Evolutionary conservation across 1,284 basidiomycete genomes (phyloP).

Genomic region (Ceraceosorus guamensis): DNA sequence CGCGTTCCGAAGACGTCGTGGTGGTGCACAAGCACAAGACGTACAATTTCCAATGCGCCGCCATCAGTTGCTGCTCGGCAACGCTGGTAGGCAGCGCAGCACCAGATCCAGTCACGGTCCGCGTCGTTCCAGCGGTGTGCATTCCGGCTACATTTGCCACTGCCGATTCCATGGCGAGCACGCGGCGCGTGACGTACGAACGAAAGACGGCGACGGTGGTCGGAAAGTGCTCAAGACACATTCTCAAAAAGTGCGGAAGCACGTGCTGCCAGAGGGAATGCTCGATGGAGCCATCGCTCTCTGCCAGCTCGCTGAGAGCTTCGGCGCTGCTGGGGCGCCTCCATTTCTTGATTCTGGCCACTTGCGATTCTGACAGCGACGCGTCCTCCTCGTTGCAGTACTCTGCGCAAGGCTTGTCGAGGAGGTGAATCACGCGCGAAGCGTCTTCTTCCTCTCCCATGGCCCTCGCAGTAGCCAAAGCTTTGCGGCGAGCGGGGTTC

Average conservation of each 20-base stretch:
- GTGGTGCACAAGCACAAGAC: conserved; percentile 74
- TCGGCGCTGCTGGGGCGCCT: conserved; percentile 10
- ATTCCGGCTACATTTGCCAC: conserved; percentile 47
- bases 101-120: conserved; percentile 7
- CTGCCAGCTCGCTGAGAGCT: conserved; percentile 43
- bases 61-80: conserved; percentile 60
- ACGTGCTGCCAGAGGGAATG: conserved; percentile 50
- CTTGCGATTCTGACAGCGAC: conserved; percentile 25
- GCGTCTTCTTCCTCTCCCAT: conserved; percentile 30
- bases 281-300: conserved; percentile 51
- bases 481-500: conserved; percentile 17
- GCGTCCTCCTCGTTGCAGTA: conserved; percentile 20
- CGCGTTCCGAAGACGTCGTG: conserved; percentile 43
- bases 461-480: conserved; percentile 38
- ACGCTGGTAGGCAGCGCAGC: conserved; percentile 16
- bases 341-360: conserved; percentile 13
- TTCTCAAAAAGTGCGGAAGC: conserved; percentile 49
- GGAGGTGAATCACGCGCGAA: conserved; percentile 31
- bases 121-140: conserved; percentile 31
- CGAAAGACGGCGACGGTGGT: conserved; percentile 49
- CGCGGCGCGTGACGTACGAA: conserved; percentile 45
- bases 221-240: conserved; percentile 47
- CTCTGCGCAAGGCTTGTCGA: conserved; percentile 25
- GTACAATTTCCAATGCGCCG: conserved; percentile 84
- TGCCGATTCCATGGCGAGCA: conserved; percentile 50